Base-by-base conservation (phyloP, 805 yeast genomes). In the Allodekkera sacchari region DNA sequence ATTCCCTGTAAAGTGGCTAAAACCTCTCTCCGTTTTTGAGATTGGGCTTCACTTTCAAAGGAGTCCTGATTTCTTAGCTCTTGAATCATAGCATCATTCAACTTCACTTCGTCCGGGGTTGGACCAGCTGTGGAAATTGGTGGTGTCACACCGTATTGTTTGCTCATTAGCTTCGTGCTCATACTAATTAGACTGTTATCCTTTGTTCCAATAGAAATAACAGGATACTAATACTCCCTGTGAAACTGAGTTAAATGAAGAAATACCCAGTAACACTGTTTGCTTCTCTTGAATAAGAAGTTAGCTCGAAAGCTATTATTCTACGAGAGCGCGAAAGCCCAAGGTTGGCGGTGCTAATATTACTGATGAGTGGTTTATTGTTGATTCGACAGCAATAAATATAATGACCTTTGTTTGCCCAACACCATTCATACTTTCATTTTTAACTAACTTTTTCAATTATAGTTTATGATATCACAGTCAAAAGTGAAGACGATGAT, bases 51-150 rank as follows among this genome's bases (percentile, higher is more conserved):
- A 30, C 79, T 65, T 55, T 92, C 98, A 53, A 92, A 92, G 1
- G 96, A 85, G 3, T 88, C 89, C 45, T 83, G 83, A 17, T 61
- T 66, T 52, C 87, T 82, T 30, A 92, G 64, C 53, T 87, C 96
- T 32, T 68, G 71, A 28, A 92, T 76, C 53, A 92, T 61, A 28
- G 63, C 57, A 48, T 83, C 95, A 51, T 92, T 92, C 35, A 87
- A 56, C 18, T 61, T 63, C 32, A 76, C 76, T 52, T 92, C 98
- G 18, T 73, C 74, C 1, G 84, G 74, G 1, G 94, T 81, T 0
- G 98, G 88, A 7, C 83, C 83, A 1, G 77, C 84, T n/a, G 68
- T 56, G 0, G 96, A 84, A 23, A 89, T 82, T 1, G 97, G 96
- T 14, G 72, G 73, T 13, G 92, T 82, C 19, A 82, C 83, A 27